Evolutionary conservation across 805 yeast species (phyloP), one percentile per base, ranked within the genome.

Genomic region (Torulaspora microellipsoides): DNA sequence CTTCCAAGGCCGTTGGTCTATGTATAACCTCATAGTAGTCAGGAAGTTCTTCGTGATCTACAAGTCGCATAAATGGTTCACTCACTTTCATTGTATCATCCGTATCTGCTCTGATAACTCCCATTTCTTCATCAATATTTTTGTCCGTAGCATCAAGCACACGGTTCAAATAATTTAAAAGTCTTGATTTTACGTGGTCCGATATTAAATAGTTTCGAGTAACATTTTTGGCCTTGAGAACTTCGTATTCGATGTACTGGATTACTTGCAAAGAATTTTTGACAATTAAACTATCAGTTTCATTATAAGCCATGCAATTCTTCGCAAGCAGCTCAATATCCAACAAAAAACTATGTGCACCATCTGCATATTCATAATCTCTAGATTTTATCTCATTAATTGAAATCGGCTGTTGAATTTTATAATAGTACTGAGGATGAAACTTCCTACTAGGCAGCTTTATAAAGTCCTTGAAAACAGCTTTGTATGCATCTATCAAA

Each of bases 361-460:
- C 69, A 45, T 39, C 53, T 11, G 47, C 45, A 27, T 46, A 53
- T 38, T 60, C 59, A 45, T 72, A 71, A 32, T 60, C 60, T 34
- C 66, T 59, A 8, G 63, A 54, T 46, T 73, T 73, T 46, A 87
- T 80, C 62, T 85, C 91, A 43, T 76, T 72, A 10, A 87, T 61
- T 0, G 95, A 82, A 2, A 85, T 77, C 2, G 95, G 95, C 15
- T 66, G 66, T 41, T 69, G 65, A 35, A 86, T 79, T 42, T 79
- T 68, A 45, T 77, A 74, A 59, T 82, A 86, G 62, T 88, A 89
- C 59, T 87, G 95, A 0, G 96, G 89, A 57, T 85, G 87, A 36
- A 77, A 65, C 58, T 82, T 80, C 52, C 80, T 78, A 20, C 84
- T 75, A 7, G 96, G 96, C 31, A 88, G 70, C 52, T 78, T 80